Conservation (phyloP, 306 rosid species). For the Malus orientalis region DNA sequence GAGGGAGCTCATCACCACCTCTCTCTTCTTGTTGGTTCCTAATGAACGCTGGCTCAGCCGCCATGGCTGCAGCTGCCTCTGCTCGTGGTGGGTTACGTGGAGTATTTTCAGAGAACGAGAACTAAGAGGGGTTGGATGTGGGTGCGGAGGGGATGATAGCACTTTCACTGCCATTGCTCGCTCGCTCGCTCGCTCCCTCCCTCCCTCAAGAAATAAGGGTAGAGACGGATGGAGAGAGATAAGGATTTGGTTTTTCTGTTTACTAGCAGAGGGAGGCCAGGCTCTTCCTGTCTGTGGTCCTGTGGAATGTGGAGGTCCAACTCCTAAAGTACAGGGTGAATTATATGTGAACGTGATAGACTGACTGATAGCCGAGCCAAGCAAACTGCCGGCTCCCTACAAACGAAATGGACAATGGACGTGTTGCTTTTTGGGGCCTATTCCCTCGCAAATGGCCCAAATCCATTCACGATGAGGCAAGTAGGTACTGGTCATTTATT, state of each 20-base stretch:
- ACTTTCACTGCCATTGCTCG: neutral
- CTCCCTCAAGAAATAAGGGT: neutral
- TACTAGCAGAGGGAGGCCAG: neutral
- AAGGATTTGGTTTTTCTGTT: neutral
- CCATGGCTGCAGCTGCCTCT: neutral
- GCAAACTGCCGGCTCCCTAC: too few relatives aligned
- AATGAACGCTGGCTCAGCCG: neutral
- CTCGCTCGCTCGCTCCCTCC: neutral
- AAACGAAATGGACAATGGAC: neutral
- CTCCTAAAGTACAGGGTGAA: neutral
- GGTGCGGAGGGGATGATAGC: neutral
- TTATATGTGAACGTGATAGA: neutral
- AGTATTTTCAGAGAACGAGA: neutral
- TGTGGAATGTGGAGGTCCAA: neutral
- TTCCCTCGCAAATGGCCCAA: too few relatives aligned
- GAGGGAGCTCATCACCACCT: neutral
- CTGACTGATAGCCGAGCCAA: neutral
- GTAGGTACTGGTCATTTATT: too few relatives aligned
- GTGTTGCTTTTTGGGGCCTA: too few relatives aligned
- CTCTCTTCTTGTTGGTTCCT: neutral
- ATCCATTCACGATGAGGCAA: too few relatives aligned
- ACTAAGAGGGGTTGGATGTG: neutral
- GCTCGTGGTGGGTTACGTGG: neutral
- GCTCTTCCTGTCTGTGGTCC: too few relatives aligned
- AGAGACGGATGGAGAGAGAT: neutral